Conservation (phyloP, 1,284 basidiomycete species). For the Trichosporon inkin region DNA sequence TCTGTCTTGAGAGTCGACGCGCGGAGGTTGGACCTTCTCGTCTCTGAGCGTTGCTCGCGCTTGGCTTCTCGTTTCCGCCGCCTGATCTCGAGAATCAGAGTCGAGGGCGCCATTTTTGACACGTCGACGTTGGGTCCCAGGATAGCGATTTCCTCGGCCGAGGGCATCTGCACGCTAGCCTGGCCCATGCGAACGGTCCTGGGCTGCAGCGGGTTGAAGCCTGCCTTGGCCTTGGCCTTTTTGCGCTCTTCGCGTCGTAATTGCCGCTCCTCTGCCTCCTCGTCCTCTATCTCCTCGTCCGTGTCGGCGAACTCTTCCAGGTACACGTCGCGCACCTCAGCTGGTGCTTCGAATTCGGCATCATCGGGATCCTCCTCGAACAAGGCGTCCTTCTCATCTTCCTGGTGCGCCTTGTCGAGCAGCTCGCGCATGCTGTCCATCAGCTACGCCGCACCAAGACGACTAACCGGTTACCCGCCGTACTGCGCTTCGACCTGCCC, state of each 20-base stretch:
- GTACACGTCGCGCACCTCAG: conserved; percentile 40
- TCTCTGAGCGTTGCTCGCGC: conserved; percentile 34
- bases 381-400: conserved; percentile 41
- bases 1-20: conserved; percentile 43
- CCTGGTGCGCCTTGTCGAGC: conserved; percentile 46
- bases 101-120: conserved; percentile 42
- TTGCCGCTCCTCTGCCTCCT: conserved; percentile 36
- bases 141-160: conserved; percentile 18
- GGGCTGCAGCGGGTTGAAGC: conserved; percentile 33
- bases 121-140: conserved; percentile 36
- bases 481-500: conserved; percentile 40
- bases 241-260: conserved; percentile 37
- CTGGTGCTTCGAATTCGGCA: conserved; percentile 45
- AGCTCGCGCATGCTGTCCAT: conserved; percentile 45
- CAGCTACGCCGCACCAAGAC: not conserved
- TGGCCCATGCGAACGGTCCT: conserved; percentile 16
- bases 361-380: conserved; percentile 46
- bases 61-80: conserved; percentile 40
- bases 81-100: conserved; percentile 40
- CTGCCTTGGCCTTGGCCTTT: conserved; percentile 36
- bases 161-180: conserved; percentile 13
- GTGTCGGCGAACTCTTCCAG: conserved; percentile 49
- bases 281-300: conserved; percentile 44
- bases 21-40: conserved; percentile 39
- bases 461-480: conserved; percentile 47